phyloP scores from a whole-genome alignment of 495 filamentous ascomycete species.

The Corynascus novoguineensis region DNA sequence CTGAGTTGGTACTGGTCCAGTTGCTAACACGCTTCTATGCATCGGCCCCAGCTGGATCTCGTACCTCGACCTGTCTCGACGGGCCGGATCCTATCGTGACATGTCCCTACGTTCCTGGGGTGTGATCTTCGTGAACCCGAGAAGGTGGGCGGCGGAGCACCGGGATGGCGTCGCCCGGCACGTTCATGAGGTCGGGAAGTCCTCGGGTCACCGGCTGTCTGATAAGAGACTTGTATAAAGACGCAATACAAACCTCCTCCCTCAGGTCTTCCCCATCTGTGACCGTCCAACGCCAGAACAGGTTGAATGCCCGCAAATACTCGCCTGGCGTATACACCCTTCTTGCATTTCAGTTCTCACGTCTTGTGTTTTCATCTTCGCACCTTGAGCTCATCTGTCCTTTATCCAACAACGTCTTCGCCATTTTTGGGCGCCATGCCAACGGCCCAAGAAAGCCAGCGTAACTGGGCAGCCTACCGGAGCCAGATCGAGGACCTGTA shows the following conservation, averaged over 20 bases:
- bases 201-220: background rate
- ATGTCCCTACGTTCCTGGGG: background rate
- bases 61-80: background rate
- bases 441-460: background rate
- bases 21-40: background rate
- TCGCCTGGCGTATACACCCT: no score
- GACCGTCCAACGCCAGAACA: no score
- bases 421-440: conserved; percentile 3
- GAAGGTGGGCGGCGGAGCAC: background rate
- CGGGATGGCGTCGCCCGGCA: conserved; percentile 4
- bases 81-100: background rate
- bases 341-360: background rate
- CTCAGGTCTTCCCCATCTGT: background rate
- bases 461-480: conserved; percentile 20
- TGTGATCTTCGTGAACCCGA: background rate
- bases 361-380: background rate
- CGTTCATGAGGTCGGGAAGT: background rate
- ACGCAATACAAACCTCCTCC: background rate
- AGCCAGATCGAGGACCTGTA: conserved; percentile 23
- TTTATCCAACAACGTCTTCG: no score
- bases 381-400: background rate
- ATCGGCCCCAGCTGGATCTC: no score
- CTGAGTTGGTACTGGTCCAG: background rate
- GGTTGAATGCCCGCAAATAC: no score
- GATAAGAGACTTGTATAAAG: background rate